Evolutionary conservation across 202 grass and related monocot genomes (phyloP), one percentile per base, ranked within the genome.

Genomic region (Dendrocalamus latiflorus): DNA sequence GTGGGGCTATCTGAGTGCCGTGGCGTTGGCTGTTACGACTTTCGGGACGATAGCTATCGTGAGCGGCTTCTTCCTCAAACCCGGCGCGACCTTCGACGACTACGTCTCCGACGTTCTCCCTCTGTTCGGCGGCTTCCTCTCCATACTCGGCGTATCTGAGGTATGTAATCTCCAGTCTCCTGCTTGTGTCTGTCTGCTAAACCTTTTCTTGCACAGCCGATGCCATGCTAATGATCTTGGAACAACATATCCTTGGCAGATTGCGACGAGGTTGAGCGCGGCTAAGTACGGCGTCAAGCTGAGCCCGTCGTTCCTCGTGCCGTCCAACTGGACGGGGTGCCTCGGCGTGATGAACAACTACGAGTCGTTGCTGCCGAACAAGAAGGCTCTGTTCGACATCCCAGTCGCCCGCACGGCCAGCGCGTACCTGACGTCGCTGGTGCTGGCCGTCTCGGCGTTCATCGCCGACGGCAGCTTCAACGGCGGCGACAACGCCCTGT

Each of bases 301-400:
- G 72, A 98, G 95, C 83, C 92, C 92, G 53, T 95, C 95, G 44
- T 93, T 98, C 61, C 89, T 98, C 57, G 87, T 98, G 82, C 93
- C 93, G 70, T 98, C 93, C 3, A 98, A 98, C 82, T 98, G 95
- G 95, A 98, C 91, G 7, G 95, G 93, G n/a, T 98, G 95, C 77
- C 83, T 98, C 9, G 92, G 95, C 66, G 91, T 98, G 72, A 98
- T 98, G 65, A 98, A 95, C 76, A 90, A 98, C 80, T 98, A 98
- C 45, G 95, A 98, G 83, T 98, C 95, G 13, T 24, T 98, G 65
- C 76, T 93, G 75, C 95, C 95, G 37, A 98, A 87, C 85, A 95
- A 88, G 86, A 93, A 85, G 72, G 89, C 95, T 25, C 85, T 98
- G 17, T 98, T 98, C 84, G 95, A 98, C 89, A 98, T 98, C 43